phyloP scores from a whole-genome alignment of 2,329 filamentous ascomycete species.

The Blastomyces percursus region DNA sequence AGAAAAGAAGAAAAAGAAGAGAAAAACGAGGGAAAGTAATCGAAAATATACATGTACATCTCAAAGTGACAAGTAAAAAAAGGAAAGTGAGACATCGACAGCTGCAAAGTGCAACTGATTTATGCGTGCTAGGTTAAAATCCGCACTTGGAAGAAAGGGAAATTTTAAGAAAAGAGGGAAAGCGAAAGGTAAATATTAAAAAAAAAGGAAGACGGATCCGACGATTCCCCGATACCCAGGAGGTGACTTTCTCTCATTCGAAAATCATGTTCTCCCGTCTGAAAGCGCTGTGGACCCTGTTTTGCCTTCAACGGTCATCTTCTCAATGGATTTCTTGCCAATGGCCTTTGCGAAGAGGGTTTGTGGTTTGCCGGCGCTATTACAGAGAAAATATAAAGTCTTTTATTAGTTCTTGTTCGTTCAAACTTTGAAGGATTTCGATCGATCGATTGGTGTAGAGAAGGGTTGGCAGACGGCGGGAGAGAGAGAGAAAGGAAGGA shows the following conservation, averaged over 20 bases:
- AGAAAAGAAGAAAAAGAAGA: neutral
- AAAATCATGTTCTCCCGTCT: neutral
- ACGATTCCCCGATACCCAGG: neutral
- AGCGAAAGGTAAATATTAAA: too few relatives aligned
- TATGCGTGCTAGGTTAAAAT: neutral
- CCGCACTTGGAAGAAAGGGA: neutral
- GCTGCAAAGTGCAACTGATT: neutral
- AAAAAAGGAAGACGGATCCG: neutral
- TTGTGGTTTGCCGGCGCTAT: constrained; percentile 33
- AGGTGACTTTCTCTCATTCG: neutral
- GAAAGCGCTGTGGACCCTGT: constrained; percentile 1
- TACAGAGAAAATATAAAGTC: neutral
- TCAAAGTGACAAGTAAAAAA: neutral
- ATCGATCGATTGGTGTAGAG: too few relatives aligned
- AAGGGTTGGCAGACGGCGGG: too few relatives aligned
- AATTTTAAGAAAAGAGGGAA: neutral
- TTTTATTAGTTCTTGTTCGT: constrained; percentile 6
- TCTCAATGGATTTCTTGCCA: constrained; percentile 36
- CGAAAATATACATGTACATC: neutral
- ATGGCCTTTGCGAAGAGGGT: constrained; percentile 37
- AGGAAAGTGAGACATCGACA: neutral
- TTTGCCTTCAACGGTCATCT: constrained; percentile 15
- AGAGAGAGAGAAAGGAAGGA: neutral
- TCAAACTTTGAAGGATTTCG: neutral
- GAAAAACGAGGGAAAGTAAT: neutral